phyloP scores from a whole-genome alignment of 352 stramenopile species.

The Globisporangium splendens region DNA sequence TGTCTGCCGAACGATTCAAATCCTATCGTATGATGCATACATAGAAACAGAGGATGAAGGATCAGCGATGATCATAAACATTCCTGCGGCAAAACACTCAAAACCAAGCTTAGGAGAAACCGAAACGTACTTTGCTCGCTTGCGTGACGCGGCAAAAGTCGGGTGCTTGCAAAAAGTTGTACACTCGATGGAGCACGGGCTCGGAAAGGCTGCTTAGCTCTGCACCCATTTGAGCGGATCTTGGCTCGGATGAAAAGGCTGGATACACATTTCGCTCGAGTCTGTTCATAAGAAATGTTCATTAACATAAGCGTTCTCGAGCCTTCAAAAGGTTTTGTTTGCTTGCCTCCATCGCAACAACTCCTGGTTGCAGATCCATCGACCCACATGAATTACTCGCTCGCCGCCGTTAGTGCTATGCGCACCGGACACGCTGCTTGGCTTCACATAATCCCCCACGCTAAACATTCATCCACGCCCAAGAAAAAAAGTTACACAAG shows the following conservation, averaged over 20 bases:
- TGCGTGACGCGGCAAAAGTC: constrained; percentile 33
- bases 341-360: constrained; percentile 39
- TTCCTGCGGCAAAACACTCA: too few species aligned
- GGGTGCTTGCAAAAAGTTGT: constrained; percentile 22
- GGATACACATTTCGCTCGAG: constrained; percentile 43
- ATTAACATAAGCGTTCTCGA: too few species aligned
- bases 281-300: constrained; percentile 7
- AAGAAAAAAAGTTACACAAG: too few species aligned
- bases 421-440: not conserved
- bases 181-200: constrained; percentile 22
- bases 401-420: not conserved
- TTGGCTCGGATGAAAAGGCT: constrained; percentile 15
- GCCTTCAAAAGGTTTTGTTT: not conserved
- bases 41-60: too few species aligned
- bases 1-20: constrained; percentile 8
- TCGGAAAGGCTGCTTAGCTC: constrained; percentile 40
- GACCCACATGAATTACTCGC: constrained; percentile 13
- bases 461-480: constrained; percentile 13
- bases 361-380: constrained; percentile 38
- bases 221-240: constrained; percentile 22
- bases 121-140: constrained; percentile 30
- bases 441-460: constrained; percentile 38
- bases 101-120: not conserved
- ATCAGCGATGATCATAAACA: not conserved
- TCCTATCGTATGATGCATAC: not conserved